Percentiles rank a stretch among this genome's conserved stretches.
These are phyloP conservation scores for Diplodia mutila DNA, from an alignment of 2,329 filamentous ascomycete genomes.

Conservation along the genomic window DNA sequence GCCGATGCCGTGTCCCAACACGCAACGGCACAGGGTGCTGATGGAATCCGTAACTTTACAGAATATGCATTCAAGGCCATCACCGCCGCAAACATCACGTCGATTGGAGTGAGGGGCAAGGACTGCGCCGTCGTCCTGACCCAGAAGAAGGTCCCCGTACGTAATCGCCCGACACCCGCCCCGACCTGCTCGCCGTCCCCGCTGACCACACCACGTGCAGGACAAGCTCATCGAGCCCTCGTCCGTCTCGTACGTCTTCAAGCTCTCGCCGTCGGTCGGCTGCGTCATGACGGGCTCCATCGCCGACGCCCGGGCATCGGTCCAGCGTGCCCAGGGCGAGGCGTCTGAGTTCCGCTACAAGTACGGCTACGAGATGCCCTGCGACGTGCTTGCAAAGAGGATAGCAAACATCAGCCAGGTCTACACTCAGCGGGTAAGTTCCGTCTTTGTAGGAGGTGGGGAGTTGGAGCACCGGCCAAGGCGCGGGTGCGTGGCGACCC, in stretches of 20 bases:
- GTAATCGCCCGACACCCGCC: background rate
- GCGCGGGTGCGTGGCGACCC: background rate
- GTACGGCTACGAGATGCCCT: slow-evolving; percentile 99
- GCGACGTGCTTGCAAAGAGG: slow-evolving; percentile 93
- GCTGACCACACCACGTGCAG: slow-evolving; percentile 12
- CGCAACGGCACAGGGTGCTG: background rate
- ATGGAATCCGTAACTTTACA: background rate
- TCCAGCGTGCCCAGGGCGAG: slow-evolving; percentile 90
- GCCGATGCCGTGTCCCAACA: background rate
- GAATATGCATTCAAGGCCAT: slow-evolving; percentile 99
- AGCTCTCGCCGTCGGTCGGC: slow-evolving; percentile 91
- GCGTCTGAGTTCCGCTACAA: slow-evolving; percentile 99
- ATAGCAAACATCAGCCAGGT: slow-evolving; percentile 99
- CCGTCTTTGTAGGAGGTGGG: background rate
- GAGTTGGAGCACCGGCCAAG: background rate
- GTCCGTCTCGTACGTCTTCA: slow-evolving; percentile 97
- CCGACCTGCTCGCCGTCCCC: background rate
- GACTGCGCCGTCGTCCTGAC: slow-evolving; percentile 95
- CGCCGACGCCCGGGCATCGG: slow-evolving; percentile 87
- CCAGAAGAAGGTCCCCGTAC: slow-evolving; percentile 91
- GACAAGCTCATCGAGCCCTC: slow-evolving; percentile 98
- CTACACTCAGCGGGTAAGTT: slow-evolving; percentile 88
- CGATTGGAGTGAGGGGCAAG: slow-evolving; percentile 93
- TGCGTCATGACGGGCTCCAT: slow-evolving; percentile 99
- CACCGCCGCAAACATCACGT: slow-evolving; percentile 98